Evolutionary conservation across 495 filamentous ascomycete species (phyloP).

Genomic region (Aspergillus nanangensis): DNA sequence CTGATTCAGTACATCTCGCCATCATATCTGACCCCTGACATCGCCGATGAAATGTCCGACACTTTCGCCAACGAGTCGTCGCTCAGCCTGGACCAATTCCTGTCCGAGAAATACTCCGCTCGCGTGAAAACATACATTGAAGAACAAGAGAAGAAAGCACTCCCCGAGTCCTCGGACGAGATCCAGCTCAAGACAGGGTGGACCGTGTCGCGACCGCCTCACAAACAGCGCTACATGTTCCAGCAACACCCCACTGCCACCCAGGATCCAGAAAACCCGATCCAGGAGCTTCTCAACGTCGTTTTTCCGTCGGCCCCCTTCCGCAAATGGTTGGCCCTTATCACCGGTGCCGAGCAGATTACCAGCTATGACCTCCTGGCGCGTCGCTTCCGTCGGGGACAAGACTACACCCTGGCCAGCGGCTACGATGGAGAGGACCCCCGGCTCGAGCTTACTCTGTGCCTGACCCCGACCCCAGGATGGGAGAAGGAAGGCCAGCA

Average conservation of each 20-base stretch:
- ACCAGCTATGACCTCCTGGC: slow-evolving; percentile 65
- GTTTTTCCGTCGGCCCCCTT: slow-evolving; percentile 85
- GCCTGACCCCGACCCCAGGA: slow-evolving; percentile 72
- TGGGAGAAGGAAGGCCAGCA: slow-evolving; percentile 72
- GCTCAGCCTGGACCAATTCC: slow-evolving; percentile 70
- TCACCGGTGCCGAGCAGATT: slow-evolving; percentile 63
- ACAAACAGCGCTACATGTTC: slow-evolving; percentile 93
- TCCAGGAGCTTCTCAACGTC: slow-evolving; percentile 70
- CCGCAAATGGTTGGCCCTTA: slow-evolving; percentile 78
- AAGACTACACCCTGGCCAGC: slow-evolving; percentile 91
- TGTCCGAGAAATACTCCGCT: slow-evolving; percentile 70
- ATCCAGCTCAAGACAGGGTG: slow-evolving; percentile 58
- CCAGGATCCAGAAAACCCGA: slow-evolving; percentile 44
- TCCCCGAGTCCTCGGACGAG: slow-evolving; percentile 43
- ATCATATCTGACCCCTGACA: slow-evolving; percentile 90
- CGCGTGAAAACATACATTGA: slow-evolving; percentile 65
- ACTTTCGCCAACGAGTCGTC: slow-evolving; percentile 79
- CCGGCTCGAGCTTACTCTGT: slow-evolving; percentile 80
- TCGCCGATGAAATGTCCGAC: slow-evolving; percentile 72
- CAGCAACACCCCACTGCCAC: slow-evolving; percentile 45
- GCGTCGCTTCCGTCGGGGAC: slow-evolving; percentile 77
- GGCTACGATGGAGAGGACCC: slow-evolving; percentile 71
- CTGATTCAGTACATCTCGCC: slow-evolving; percentile 84
- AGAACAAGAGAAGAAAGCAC: slow-evolving; percentile 49
- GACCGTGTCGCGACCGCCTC: slow-evolving; percentile 80